Percentiles rank a stretch among this genome's conserved stretches.
Evolutionary conservation across 805 yeast genomes (phyloP).

Genomic region (Teunomyces tritomae): DNA sequence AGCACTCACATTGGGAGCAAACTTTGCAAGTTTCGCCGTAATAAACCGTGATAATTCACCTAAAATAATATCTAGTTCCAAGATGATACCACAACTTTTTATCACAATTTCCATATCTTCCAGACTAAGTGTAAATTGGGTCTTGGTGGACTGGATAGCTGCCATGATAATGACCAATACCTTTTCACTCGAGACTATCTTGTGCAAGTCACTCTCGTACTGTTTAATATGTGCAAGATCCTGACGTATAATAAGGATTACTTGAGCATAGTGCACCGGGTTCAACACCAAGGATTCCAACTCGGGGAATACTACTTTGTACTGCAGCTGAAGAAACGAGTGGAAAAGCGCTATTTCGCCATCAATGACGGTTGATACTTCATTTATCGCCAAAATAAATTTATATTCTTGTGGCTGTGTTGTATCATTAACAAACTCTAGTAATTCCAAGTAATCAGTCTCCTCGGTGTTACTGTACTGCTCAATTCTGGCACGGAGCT

Average conservation of each 20-base stretch:
- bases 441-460: slow-evolving; percentile 29
- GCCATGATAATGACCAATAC: slow-evolving; percentile 73
- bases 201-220: slow-evolving; percentile 35
- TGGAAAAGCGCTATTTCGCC: slow-evolving; percentile 53
- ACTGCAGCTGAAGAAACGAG: slow-evolving; percentile 49
- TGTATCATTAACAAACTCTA: slow-evolving; percentile 26
- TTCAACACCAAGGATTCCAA: slow-evolving; percentile 59
- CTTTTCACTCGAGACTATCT: slow-evolving; percentile 59
- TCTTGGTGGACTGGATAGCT: slow-evolving; percentile 48
- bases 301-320: slow-evolving; percentile 67
- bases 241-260: slow-evolving; percentile 52
- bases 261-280: slow-evolving; percentile 58
- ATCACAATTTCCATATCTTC: slow-evolving; percentile 36
- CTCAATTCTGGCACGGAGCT: slow-evolving; percentile 18
- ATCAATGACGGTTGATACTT: slow-evolving; percentile 50
- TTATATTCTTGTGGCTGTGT: slow-evolving; percentile 41
- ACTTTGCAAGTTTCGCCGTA: slow-evolving; percentile 49
- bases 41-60: slow-evolving; percentile 50
- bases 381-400: slow-evolving; percentile 55
- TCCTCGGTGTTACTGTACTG: slow-evolving; percentile 21
- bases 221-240: slow-evolving; percentile 30
- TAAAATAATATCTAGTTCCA: slow-evolving; percentile 44
- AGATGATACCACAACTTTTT: slow-evolving; percentile 47
- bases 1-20: slow-evolving; percentile 79
- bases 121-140: slow-evolving; percentile 20